A percentile compares a stretch with the other conserved stretches of the same genome.
Evolutionary conservation across 2,329 filamentous ascomycete genomes (phyloP).

Genomic region (Xylaria sp.): DNA sequence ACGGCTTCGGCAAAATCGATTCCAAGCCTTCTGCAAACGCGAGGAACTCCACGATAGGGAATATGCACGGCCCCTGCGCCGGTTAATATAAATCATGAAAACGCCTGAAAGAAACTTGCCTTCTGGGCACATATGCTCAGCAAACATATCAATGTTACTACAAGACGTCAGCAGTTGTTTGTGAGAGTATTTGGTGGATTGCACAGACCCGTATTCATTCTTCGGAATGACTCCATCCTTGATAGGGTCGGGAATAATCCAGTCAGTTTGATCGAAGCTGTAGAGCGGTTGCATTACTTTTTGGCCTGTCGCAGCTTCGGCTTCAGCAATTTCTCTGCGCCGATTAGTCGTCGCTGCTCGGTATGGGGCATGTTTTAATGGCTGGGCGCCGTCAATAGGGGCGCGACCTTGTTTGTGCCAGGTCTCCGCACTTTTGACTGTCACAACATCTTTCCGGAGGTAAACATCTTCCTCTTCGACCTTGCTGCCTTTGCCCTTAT

Average conservation of each 20-base stretch:
- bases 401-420: conserved; percentile 97
- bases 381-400: conserved; percentile 70
- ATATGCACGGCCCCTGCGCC: conserved; percentile 76
- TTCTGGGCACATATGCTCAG: conserved; percentile 85
- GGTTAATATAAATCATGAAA: conserved; percentile 19
- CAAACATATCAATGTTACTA: conserved; percentile 90
- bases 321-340: conserved; percentile 86
- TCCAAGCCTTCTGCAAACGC: conserved; percentile 80
- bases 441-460: conserved; percentile 76
- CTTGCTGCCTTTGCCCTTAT: conserved; percentile 75
- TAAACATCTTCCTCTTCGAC: conserved; percentile 81
- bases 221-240: conserved; percentile 86
- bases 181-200: neutral
- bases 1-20: conserved; percentile 95
- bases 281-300: conserved; percentile 89
- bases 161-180: conserved; percentile 5
- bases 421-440: conserved; percentile 89
- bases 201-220: conserved; percentile 75
- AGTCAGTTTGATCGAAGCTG: conserved; percentile 84
- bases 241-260: conserved; percentile 91
- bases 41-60: conserved; percentile 75
- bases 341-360: conserved; percentile 88
- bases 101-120: conserved; percentile 39
- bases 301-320: conserved; percentile 76
- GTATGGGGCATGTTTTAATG: conserved; percentile 86